These are phyloP conservation scores for Microcera coccophila DNA, from an alignment of 2,329 filamentous ascomycete species.

Conservation along the genomic window DNA sequence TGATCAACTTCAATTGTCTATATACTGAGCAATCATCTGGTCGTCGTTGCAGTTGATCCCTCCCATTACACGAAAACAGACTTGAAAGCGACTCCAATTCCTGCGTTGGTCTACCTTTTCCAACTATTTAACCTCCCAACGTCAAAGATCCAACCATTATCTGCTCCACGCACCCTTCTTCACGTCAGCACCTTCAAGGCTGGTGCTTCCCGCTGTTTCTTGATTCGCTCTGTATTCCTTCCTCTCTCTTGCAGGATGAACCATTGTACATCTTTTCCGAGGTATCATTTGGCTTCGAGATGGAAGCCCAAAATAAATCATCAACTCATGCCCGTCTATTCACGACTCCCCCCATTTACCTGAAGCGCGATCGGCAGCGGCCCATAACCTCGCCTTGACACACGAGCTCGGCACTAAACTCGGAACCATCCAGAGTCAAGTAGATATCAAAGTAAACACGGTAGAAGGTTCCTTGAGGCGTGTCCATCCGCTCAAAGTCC, in stretches of 20 bases:
- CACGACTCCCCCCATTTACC: conserved; percentile 38
- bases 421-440: conserved; percentile 91
- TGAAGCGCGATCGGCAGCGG: conserved; percentile 86
- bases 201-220: conserved; percentile 2
- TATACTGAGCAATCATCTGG: conserved; percentile 18
- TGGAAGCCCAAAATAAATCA: conserved; percentile 23
- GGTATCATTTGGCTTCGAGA: conserved; percentile 27
- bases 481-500: conserved; percentile 99
- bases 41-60: conserved; percentile 17
- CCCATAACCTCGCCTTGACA: conserved; percentile 99
- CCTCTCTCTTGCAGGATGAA: not conserved
- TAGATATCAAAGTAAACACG: conserved; percentile 77
- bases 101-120: conserved; percentile 13
- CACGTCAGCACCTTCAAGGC: conserved; percentile 4
- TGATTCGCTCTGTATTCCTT: not conserved
- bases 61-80: conserved; percentile 7
- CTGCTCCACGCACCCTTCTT: conserved; percentile 1
- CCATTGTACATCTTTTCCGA: conserved; percentile 15
- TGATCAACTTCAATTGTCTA: conserved; percentile 20
- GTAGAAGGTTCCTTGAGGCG: conserved; percentile 94
- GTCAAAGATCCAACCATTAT: conserved; percentile 11
- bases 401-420: conserved; percentile 98
- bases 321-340: conserved; percentile 14
- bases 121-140: conserved; percentile 8
- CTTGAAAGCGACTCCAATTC: conserved; percentile 12